Conservation (phyloP, 129 eudicot genomes). For the Arctium minus region DNA sequence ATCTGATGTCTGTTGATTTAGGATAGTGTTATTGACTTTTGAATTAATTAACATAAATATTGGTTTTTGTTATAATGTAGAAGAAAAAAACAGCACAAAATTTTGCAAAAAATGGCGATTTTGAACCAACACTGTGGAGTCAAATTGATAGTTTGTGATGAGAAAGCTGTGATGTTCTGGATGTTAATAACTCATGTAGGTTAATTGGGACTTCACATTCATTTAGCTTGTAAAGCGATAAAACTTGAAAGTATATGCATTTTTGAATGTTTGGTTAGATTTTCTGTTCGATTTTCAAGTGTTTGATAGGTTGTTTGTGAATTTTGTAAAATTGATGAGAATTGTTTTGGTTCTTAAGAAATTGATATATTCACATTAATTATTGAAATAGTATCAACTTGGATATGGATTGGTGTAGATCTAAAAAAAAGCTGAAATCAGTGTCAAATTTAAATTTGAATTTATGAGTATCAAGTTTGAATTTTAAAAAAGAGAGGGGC, state of each 20-base stretch:
- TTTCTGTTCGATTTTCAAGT: background rate
- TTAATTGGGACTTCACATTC: background rate
- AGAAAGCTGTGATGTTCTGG: background rate
- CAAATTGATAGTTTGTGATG: background rate
- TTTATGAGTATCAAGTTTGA: background rate
- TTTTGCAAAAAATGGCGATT: background rate
- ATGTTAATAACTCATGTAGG: too few relatives aligned
- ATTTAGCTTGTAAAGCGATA: background rate
- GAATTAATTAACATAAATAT: background rate
- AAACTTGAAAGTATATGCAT: background rate
- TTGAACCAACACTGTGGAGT: background rate
- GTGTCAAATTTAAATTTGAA: background rate
- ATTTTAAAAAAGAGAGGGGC: background rate
- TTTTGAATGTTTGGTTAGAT: background rate
- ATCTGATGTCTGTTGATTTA: background rate
- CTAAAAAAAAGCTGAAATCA: background rate
- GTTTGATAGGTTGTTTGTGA: background rate
- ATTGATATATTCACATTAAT: background rate
- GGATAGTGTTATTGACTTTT: background rate
- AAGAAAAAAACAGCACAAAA: background rate
- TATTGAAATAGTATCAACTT: background rate
- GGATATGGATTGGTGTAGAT: background rate
- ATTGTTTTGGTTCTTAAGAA: background rate
- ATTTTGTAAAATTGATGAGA: background rate
- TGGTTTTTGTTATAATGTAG: background rate